Evolutionary conservation across 345 rosid genomes (phyloP), one percentile per base, ranked within the genome.

Genomic region (Salix purpurea): DNA sequence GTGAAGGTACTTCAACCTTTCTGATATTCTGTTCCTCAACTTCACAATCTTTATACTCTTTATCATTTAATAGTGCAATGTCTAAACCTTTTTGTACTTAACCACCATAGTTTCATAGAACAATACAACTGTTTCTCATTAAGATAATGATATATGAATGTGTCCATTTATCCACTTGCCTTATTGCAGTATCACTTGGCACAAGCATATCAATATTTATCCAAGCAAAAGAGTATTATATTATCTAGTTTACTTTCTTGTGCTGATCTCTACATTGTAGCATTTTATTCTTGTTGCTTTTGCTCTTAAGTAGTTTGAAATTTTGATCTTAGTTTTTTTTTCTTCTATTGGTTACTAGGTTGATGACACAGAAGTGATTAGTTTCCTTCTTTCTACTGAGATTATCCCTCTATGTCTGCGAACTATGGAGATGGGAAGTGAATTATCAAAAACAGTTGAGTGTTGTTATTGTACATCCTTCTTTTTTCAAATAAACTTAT

Each of bases 351-450:
- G 74, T 71, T 72, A 65, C 56, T 87, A 96, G 98, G 97, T 96
- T 80, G 99, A 96, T 83, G 99, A 96, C 83, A 89, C 97, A 34
- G 98, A 92, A 81, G 98, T 94, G 73, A 94, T 96, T 74, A 89
- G 97, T 86, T 96, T 94, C 87, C 97, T 96, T 83, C 97, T 96
- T 21, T 92, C 97, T 18, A 94, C 97, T 16, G 98, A 96, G 84
- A 92, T 96, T 36, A 92, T 96, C 77, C 98, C 98, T 2, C 82
- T 94, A 61, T 94, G 99, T 77, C 88, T 96, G 74, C 97, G 97
- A 14, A 91, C 98, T 64, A 96, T 96, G 99, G 99, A 94, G 82
- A 92, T 94, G 98, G 99, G 99, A 58, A 93, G 97, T 71, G 99
- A 96, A 79, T 87, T 96, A 79, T 93, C 99, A 5, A 96, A 96